A percentile compares a stretch with the other conserved stretches of the same genome.
phyloP scores from a whole-genome alignment of 495 filamentous ascomycete genomes.

The Parathielavia appendiculata region DNA sequence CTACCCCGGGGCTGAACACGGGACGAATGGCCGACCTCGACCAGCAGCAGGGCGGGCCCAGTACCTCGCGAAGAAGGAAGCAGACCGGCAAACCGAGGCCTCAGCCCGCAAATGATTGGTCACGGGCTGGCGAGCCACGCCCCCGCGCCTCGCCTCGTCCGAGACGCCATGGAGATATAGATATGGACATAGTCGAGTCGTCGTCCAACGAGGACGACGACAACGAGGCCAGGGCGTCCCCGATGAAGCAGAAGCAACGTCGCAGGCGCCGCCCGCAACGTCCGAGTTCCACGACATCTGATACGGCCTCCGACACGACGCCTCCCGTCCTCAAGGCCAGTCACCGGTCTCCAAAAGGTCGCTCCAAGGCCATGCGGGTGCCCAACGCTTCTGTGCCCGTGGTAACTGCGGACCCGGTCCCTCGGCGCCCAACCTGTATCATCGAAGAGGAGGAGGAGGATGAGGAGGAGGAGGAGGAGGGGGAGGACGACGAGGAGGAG shows the following conservation, averaged over 20 bases:
- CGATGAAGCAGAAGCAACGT: slow-evolving; percentile 17
- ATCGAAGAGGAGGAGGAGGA: slow-evolving; percentile 26
- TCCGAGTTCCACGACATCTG: slow-evolving; percentile 11
- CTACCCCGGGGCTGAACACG: slow-evolving; percentile 33
- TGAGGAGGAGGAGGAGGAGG: slow-evolving; percentile 28
- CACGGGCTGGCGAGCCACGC: slow-evolving; percentile 29
- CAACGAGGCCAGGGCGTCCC: slow-evolving; percentile 23
- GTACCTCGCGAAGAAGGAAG: slow-evolving; percentile 34
- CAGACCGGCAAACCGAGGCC: slow-evolving; percentile 32
- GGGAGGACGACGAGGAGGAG: slow-evolving; percentile 26
- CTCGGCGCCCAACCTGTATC: slow-evolving; percentile 28
- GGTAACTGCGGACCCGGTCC: slow-evolving; percentile 20
- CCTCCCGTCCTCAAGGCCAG: slow-evolving; percentile 11
- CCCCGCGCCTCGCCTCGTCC: slow-evolving; percentile 41
- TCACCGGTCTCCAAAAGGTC: slow-evolving; percentile 7
- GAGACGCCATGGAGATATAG: slow-evolving; percentile 34
- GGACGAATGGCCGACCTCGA: slow-evolving; percentile 42
- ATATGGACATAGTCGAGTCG: slow-evolving; percentile 24
- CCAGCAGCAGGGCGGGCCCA: slow-evolving; percentile 28
- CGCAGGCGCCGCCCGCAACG: slow-evolving; percentile 21
- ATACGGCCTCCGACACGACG: slow-evolving; percentile 17
- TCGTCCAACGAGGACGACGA: slow-evolving; percentile 21
- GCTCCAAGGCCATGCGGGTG: slow-evolving; percentile 26
- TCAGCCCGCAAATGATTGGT: slow-evolving; percentile 40
- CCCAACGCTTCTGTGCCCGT: slow-evolving; percentile 28